Evolutionary conservation across 208 protist genomes (phyloP).

Genomic region (Entamoeba histolytica): DNA sequence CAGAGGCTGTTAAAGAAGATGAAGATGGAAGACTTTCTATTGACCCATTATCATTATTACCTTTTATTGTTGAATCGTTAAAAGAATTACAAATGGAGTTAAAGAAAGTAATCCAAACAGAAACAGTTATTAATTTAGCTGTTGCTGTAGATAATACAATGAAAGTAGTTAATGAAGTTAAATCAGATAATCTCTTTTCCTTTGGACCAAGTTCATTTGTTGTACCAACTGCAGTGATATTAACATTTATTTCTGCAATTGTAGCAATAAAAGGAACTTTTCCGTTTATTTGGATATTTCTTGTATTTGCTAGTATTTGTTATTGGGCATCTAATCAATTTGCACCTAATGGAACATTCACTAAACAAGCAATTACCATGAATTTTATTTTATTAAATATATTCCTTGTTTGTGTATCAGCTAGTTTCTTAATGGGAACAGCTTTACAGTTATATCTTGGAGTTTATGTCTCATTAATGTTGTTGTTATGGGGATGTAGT

Average conservation of each 20-base stretch:
- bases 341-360: not conserved
- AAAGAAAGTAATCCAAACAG: not conserved
- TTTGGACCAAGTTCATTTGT: not conserved
- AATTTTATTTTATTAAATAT: not conserved
- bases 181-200: not conserved
- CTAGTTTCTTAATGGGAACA: not conserved
- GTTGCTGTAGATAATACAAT: not conserved
- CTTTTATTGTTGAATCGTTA: not conserved
- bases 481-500: not conserved
- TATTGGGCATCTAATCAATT: not conserved
- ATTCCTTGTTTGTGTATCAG: not conserved
- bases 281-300: not conserved
- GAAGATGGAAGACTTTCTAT: not conserved
- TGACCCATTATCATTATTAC: not conserved
- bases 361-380: not conserved
- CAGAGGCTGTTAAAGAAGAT: not conserved
- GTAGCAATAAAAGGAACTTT: not conserved
- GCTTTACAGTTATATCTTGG: not conserved
- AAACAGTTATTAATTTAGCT: not conserved
- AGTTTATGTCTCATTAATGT: not conserved
- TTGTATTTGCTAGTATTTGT: not conserved
- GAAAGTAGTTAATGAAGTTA: not conserved
- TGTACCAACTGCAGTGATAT: not conserved
- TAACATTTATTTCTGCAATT: not conserved
- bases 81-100: not conserved